Evolutionary conservation across 352 stramenopile species (phyloP).

Genomic region (Phytophthora cryptogea): DNA sequence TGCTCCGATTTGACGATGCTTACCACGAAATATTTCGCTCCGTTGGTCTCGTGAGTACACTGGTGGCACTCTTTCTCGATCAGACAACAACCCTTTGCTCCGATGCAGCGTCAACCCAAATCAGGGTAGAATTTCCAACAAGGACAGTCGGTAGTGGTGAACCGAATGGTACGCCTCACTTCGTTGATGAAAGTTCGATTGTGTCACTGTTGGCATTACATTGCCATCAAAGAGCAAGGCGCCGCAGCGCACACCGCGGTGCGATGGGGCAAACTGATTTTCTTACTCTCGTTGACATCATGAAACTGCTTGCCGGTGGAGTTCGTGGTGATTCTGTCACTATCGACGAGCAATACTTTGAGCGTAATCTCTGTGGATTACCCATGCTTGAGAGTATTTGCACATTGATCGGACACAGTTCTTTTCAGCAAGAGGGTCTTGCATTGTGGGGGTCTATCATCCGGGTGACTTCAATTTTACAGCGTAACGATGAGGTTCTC

Average conservation of each 20-base stretch:
- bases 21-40: constrained; percentile 47
- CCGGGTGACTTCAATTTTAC: constrained; percentile 34
- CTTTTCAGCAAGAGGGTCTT: constrained; percentile 42
- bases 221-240: constrained; percentile 45
- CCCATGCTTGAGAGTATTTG: constrained; percentile 56
- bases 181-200: constrained; percentile 42
- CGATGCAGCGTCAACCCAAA: constrained; percentile 36
- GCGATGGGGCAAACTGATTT: constrained; percentile 40
- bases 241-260: constrained; percentile 8
- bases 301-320: constrained; percentile 36
- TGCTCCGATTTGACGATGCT: constrained; percentile 48
- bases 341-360: constrained; percentile 35
- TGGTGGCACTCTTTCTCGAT: constrained; percentile 48
- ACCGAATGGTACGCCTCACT: constrained; percentile 14
- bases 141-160: constrained; percentile 38
- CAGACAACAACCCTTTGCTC: constrained; percentile 39
- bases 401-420: constrained; percentile 32
- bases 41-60: constrained; percentile 41
- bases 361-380: constrained; percentile 38
- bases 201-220: constrained; percentile 52
- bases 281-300: constrained; percentile 44
- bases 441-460: constrained; percentile 47
- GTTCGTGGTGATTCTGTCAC: constrained; percentile 3
- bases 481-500: constrained; percentile 41
- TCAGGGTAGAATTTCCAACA: constrained; percentile 57